Base-by-base conservation (phyloP, 257 asterid species). In the Leonotis leonurus region DNA sequence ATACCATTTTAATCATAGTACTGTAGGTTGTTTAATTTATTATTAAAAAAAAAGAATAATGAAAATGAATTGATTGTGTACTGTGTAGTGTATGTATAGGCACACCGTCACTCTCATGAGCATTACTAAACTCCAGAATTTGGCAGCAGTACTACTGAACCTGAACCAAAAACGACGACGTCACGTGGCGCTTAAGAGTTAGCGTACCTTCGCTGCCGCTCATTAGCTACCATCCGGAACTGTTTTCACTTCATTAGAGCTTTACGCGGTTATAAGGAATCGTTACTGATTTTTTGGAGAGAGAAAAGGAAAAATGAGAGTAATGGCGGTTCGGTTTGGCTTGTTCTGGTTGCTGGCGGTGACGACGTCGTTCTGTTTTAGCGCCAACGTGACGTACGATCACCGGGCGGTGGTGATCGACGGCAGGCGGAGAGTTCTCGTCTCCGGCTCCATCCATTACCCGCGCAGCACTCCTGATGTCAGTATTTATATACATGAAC, bases 381-480 rank as follows among this genome's bases (percentile, higher is more conserved):
- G 82, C 69, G 85, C 77, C 45, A 86, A 64, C 58, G 95, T 83
- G 81, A 81, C 89, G 71, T 86, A 86, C 81, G 95, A 86, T 58
- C 78, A 80, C 64, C 78, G 89, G 16, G 95, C 95, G 21, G 8
- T 86, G 71, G 79, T 81, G 53, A 68, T 86, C 44, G 85, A 84
- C 70, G 95, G 95, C 63, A 50, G 68, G 61, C 77, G 92, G 13
- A 70, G 79, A 24, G 62, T 86, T 12, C 54, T 86, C 50, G 70
- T 86, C 25, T 86, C 95, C 50, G 95, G 95, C 26, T 86, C 95
- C 35, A 81, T 84, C 69, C 95, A 86, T 41, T 86, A 86, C 78
- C 89, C 95, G 12, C 82, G 95, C 62, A 86, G 95, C 75, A 86
- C 95, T 35, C 95, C 92, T 22, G 87, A 84, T 2, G 92, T 81